Evolutionary conservation across 129 eudicot species (phyloP).

Genomic region (Silybum marianum): DNA sequence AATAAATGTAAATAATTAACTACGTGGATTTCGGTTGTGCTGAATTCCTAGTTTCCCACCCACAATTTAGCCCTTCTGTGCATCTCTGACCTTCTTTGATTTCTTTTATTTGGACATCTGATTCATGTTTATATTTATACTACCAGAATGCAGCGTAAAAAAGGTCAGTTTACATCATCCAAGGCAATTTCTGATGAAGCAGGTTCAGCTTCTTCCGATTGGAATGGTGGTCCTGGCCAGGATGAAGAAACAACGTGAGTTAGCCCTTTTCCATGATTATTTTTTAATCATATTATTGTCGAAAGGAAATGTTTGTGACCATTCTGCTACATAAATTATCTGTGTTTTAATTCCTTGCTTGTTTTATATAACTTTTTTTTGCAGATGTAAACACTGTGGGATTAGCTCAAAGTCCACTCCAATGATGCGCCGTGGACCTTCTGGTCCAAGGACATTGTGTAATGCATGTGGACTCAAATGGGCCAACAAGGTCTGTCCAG

Average conservation of each 20-base stretch:
- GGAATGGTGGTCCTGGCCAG: conserved; percentile 60
- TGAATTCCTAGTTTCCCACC: no score
- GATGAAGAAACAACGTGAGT: conserved; percentile 89
- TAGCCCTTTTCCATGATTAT: conserved; percentile 7
- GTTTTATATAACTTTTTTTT: conserved; percentile 26
- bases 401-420: conserved; percentile 93
- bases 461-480: conserved; percentile 98
- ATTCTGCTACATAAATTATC: no score
- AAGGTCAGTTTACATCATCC: conserved; percentile 91
- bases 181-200: conserved; percentile 62
- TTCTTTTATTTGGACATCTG: conserved; percentile 10
- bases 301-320: no score
- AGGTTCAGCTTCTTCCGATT: conserved; percentile 65
- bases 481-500: conserved; percentile 78
- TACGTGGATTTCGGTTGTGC: not conserved
- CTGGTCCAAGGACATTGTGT: conserved; percentile 94
- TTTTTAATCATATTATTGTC: no score
- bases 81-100: conserved; percentile 5
- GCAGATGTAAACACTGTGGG: conserved; percentile 90
- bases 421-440: conserved; percentile 99
- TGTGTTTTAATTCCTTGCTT: conserved; percentile 3
- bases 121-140: conserved; percentile 16
- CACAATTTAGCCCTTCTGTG: not conserved
- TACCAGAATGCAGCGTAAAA: conserved; percentile 89
- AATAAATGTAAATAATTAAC: not conserved